Conservation (phyloP, 2,329 filamentous ascomycete genomes). For the Tricladium varicosporioides region DNA sequence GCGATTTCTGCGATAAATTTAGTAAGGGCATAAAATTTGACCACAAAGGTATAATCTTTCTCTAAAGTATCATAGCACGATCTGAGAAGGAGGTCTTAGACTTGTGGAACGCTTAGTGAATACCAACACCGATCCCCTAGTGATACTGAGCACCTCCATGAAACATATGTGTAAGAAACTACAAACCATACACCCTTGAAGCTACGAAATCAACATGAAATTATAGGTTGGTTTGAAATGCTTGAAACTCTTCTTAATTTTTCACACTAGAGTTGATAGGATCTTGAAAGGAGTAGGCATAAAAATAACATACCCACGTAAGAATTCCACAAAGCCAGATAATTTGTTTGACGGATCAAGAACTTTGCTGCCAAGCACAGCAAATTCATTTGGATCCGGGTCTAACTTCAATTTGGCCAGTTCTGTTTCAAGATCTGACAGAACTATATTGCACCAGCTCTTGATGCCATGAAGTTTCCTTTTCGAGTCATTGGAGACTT, state of each 20-base stretch:
- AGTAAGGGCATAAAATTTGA: not conserved
- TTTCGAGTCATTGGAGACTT: constrained; percentile 6
- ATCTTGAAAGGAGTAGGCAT: not conserved
- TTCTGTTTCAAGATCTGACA: constrained; percentile 10
- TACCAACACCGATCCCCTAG: no score
- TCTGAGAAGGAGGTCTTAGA: not conserved
- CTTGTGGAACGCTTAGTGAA: no score
- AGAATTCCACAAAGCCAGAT: constrained; percentile 10
- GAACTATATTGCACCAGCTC: constrained; percentile 5
- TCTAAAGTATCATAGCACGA: not conserved
- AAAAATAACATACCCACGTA: constrained; percentile 15
- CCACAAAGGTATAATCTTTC: not conserved
- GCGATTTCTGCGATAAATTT: constrained; percentile 2
- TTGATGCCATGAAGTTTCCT: constrained; percentile 6
- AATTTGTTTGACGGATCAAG: constrained; percentile 11
- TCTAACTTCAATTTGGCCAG: constrained; percentile 7
- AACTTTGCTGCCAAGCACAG: constrained; percentile 4
- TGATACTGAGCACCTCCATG: no score
- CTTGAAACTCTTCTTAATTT: no score
- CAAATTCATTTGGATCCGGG: constrained; percentile 4
- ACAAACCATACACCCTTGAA: no score
- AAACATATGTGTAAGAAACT: no score
- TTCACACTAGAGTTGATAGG: no score
- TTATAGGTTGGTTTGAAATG: no score
- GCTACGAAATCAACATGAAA: no score